phyloP scores from a whole-genome alignment of 2,329 filamentous ascomycete species.

The Juglanconis oblonga region DNA sequence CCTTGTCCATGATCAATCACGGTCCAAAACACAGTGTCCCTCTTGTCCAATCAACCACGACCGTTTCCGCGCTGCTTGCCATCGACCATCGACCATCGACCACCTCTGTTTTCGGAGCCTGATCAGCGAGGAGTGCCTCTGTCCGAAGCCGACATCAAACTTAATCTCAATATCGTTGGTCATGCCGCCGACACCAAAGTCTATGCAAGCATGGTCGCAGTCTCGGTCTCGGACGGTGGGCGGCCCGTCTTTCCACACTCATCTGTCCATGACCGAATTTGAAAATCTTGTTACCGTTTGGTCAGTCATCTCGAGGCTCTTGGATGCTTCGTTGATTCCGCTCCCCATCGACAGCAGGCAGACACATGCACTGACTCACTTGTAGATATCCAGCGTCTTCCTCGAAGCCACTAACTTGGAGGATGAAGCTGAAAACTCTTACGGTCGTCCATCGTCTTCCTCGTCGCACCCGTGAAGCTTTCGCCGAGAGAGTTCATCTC shows the following conservation, averaged over 20 bases:
- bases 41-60: background rate
- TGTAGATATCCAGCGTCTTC: too few relatives aligned
- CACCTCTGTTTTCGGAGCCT: background rate
- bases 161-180: background rate
- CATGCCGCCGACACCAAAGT: background rate
- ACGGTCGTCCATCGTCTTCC: background rate
- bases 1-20: background rate
- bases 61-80: background rate
- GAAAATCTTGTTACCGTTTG: background rate
- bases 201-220: background rate
- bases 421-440: too few relatives aligned
- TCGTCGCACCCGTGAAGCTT: background rate
- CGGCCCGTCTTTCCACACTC: background rate
- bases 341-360: background rate
- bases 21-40: background rate
- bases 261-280: background rate
- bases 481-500: background rate
- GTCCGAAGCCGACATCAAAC: background rate
- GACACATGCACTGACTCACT: too few relatives aligned
- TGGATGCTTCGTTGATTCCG: background rate
- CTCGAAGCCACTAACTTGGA: too few relatives aligned
- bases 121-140: background rate
- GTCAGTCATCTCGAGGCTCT: background rate
- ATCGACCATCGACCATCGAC: too few relatives aligned
- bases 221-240: background rate